Evolutionary conservation across 176 grass and related monocot genomes (phyloP).

Genomic region (Triticum turgidum): DNA sequence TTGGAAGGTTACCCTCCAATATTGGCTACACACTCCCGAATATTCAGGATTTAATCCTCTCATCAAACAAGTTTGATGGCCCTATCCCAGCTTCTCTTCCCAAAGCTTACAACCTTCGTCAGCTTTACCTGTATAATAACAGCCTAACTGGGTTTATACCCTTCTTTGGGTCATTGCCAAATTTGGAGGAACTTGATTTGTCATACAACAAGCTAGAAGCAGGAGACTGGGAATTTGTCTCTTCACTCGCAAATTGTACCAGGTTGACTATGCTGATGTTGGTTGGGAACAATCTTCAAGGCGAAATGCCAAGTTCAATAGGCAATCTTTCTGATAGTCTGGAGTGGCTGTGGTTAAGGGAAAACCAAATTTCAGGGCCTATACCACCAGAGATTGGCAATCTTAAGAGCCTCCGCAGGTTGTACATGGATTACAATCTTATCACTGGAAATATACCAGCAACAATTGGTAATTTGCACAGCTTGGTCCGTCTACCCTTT

Average conservation of each 20-base stretch:
- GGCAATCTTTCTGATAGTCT: conserved; percentile 38
- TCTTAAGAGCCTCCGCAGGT: neutral
- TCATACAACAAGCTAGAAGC: conserved; percentile 34
- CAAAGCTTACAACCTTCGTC: conserved; percentile 14
- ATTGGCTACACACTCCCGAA: conserved; percentile 41
- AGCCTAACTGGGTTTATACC: conserved; percentile 26
- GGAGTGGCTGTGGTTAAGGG: conserved; percentile 1
- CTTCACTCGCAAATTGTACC: conserved; percentile 31
- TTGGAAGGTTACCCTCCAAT: conserved; percentile 28
- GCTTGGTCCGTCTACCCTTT: conserved; percentile 31
- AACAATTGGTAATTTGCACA: conserved; percentile 33
- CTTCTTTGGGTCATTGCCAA: conserved; percentile 23
- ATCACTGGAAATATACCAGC: conserved; percentile 44
- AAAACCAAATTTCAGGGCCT: conserved; percentile 35
- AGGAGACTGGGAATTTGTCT: conserved; percentile 8
- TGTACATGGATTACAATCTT: conserved; percentile 40
- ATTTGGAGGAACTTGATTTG: neutral
- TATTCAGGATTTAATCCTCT: neutral
- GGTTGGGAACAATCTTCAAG: conserved; percentile 30
- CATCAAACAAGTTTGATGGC: conserved; percentile 18
- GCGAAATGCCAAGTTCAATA: conserved; percentile 14
- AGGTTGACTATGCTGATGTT: neutral
- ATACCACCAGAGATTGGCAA: conserved; percentile 39
- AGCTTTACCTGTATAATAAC: neutral
- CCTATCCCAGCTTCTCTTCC: conserved; percentile 33